phyloP scores from a whole-genome alignment of 148 eudicot species.

The Camellia granthamiana region DNA sequence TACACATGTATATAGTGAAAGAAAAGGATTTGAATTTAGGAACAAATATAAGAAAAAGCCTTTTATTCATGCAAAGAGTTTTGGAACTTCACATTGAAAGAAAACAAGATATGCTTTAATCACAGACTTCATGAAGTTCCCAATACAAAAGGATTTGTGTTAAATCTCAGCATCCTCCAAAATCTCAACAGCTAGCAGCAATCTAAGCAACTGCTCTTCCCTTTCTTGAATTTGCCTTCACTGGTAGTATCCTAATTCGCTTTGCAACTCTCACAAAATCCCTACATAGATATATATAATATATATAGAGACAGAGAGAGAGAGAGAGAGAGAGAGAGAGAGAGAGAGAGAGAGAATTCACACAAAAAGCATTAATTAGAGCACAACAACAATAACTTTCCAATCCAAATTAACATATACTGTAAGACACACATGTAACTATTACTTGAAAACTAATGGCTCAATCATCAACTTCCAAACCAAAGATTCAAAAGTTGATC shows the following conservation, averaged over 20 bases:
- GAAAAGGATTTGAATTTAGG: not conserved
- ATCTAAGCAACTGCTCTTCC: conserved; percentile 21
- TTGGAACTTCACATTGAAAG: not conserved
- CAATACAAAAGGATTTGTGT: not conserved
- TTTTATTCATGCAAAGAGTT: conserved; percentile 6
- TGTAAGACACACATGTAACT: not conserved
- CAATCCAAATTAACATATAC: not conserved
- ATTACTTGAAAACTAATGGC: no score
- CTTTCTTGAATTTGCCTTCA: conserved; percentile 58
- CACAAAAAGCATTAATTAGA: not conserved
- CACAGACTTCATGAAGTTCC: conserved; percentile 4
- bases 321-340: not conserved
- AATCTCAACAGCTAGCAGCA: not conserved
- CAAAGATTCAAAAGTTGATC: no score
- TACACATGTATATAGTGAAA: not conserved
- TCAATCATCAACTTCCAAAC: no score
- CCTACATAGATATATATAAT: conserved; percentile 23
- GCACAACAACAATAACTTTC: no score
- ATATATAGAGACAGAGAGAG: not conserved
- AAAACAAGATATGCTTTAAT: not conserved
- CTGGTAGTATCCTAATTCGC: conserved; percentile 77
- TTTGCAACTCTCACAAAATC: conserved; percentile 85
- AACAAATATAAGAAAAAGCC: not conserved
- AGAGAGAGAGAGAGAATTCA: no score
- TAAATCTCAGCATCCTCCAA: not conserved